Evolutionary conservation across 2,329 filamentous ascomycete genomes (phyloP), one percentile per base, ranked within the genome.

Genomic region (Epichloe uncinata): DNA sequence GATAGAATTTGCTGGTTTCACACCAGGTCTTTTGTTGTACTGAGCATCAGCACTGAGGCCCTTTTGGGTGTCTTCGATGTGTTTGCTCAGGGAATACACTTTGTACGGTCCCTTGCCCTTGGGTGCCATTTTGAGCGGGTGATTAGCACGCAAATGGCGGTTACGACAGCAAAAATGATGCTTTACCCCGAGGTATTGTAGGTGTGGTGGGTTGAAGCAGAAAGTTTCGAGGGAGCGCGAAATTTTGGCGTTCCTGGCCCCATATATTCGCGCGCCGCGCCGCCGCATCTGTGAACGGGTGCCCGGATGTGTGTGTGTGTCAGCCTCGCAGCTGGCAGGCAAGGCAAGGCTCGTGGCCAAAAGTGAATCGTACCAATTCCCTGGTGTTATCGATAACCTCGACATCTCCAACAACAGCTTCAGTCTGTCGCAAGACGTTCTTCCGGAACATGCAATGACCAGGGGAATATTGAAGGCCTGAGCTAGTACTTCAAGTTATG

Each of bases 11-110:
- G 60, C 54, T 26, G 63, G 53, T 30, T 56, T 58, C 49, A 13
- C 50, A 48, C 44, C 56, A 37, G 56, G 55, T 20, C 57, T 59
- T 36, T 58, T 61, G 53, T 66, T 69, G 57, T 56, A 62, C 57
- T 64, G 61, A 34, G 62, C 54, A 20, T 62, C 61, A 35, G 62
- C 60, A 41, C 58, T 63, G 41, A 65, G 52, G 50, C 62, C 62
- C 54, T 65, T 69, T 36, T 66, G 60, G n/a, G 63, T 63, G 46
- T 67, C 62, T 50, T 64, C 63, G 35, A 69, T 63, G 55, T 68
- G 65, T 57, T 66, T 61, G 53, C 47, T 65, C 47, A 69, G 60
- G 22, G 66, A 69, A 42, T 67, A 61, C 18, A 67, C 58, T 55
- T 66, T 62, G 57, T 57, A 69, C 1, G 60, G 58, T 54, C n/a